Evolutionary conservation across 805 yeast species (phyloP).

Genomic region (Cyberlindnera euphorbiae): DNA sequence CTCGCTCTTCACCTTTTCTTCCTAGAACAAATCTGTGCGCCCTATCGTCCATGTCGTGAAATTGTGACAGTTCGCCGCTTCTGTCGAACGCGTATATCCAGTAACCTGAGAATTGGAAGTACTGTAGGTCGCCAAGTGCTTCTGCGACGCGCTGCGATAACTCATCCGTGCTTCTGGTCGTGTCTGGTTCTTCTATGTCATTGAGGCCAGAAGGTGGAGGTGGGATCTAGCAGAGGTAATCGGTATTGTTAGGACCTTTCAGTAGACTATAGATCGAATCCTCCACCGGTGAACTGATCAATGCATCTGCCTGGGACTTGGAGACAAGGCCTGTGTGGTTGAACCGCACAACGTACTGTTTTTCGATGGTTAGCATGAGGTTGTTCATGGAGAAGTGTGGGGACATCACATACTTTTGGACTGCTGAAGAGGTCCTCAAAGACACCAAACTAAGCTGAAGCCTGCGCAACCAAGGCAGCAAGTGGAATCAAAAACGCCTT

Average conservation of each 20-base stretch:
- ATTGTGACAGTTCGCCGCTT: constrained; percentile 14
- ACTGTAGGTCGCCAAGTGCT: background rate
- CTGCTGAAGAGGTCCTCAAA: constrained; percentile 18
- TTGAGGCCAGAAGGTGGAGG: too few species aligned
- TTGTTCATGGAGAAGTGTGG: too few species aligned
- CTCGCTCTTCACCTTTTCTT: too few species aligned
- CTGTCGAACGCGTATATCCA: constrained; percentile 16
- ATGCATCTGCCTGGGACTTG: constrained; percentile 2
- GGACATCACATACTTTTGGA: constrained; percentile 18
- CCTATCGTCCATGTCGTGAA: constrained; percentile 7
- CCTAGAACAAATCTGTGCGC: too few species aligned
- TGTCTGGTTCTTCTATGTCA: too few species aligned
- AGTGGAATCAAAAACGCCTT: too few species aligned
- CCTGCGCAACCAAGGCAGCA: too few species aligned
- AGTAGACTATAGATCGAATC: constrained; percentile 6
- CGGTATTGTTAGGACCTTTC: background rate
- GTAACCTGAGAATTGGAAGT: constrained; percentile 7
- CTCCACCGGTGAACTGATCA: background rate
- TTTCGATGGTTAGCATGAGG: too few species aligned
- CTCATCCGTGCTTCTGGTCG: constrained; percentile 1
- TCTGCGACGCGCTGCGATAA: background rate
- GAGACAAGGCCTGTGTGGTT: constrained; percentile 2
- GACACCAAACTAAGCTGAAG: background rate
- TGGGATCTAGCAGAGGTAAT: constrained; percentile 14
- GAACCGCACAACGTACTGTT: constrained; percentile 17